Conservation (phyloP, 345 rosid genomes). For the Gossypium arboreum region DNA sequence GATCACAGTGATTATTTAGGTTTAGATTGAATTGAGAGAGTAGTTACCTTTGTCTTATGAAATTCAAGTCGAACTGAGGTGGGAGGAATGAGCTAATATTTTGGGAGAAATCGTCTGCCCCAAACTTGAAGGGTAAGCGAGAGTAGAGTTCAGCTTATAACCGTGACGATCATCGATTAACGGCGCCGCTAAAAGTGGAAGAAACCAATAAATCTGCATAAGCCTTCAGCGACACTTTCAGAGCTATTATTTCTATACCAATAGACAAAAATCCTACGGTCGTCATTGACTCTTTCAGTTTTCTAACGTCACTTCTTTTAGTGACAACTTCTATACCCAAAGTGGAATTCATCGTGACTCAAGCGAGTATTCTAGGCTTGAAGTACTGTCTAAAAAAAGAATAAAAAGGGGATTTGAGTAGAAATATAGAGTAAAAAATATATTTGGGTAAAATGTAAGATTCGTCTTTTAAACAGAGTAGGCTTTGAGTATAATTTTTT, state of each 20-base stretch:
- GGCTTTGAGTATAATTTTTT: too few species aligned
- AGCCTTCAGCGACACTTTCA: constrained; percentile 7
- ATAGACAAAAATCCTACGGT: not conserved
- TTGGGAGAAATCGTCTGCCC: not conserved
- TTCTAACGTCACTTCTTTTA: not conserved
- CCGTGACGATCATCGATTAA: constrained; percentile 1
- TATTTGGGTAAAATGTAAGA: too few species aligned
- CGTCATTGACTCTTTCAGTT: not conserved
- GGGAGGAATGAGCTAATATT: not conserved
- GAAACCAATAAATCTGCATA: not conserved
- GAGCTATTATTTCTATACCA: not conserved
- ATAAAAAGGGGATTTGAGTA: too few species aligned
- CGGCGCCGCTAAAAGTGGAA: constrained; percentile 7
- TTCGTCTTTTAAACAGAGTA: too few species aligned
- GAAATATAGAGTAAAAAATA: too few species aligned
- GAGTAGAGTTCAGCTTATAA: not conserved
- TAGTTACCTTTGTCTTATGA: not conserved
- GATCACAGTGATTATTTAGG: not conserved
- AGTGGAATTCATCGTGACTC: too few species aligned
- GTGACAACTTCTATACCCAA: not conserved
- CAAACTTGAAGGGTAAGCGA: not conserved
- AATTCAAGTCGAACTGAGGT: not conserved
- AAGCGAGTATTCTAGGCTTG: too few species aligned
- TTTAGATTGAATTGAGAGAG: not conserved
- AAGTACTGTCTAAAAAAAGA: too few species aligned